Evolutionary conservation across 169 alveolate species (phyloP).

Genomic region (Perkinsus marinus): DNA sequence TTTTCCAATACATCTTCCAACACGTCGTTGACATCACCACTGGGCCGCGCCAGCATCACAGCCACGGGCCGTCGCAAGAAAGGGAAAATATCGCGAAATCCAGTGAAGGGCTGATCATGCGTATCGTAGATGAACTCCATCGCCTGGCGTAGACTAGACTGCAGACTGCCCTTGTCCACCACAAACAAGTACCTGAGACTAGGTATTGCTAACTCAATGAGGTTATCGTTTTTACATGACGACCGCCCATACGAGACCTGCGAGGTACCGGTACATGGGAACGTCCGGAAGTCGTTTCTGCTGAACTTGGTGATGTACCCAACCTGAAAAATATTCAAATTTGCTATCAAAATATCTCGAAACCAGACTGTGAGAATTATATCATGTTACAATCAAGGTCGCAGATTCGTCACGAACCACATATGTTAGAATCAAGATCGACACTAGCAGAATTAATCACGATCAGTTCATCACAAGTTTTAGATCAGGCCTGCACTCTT

Average conservation of each 20-base stretch:
- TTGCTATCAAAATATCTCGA: not conserved
- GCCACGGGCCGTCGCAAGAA: not conserved
- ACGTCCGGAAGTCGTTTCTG: not conserved
- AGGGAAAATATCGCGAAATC: not conserved
- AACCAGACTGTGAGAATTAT: not conserved
- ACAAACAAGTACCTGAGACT: not conserved
- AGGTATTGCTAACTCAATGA: not conserved
- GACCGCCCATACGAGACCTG: not conserved
- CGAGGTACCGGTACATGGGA: not conserved
- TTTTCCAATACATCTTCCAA: not conserved
- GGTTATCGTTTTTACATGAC: not conserved
- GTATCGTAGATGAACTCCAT: not conserved
- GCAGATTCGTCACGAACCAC: too few species aligned
- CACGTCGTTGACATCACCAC: not conserved
- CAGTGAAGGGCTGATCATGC: not conserved
- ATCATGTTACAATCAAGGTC: too few species aligned
- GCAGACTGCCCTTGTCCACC: not conserved
- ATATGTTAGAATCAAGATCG: too few species aligned
- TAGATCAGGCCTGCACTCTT: too few species aligned
- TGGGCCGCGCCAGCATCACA: not conserved
- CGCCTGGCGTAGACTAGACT: not conserved
- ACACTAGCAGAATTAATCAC: too few species aligned
- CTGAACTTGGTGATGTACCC: not conserved
- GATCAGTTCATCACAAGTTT: too few species aligned
- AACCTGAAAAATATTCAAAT: not conserved